Percentiles rank a stretch among this genome's conserved stretches.
Evolutionary conservation across 1,139 yeast species (phyloP).

Genomic region (Wickerhamomyces sp.): DNA sequence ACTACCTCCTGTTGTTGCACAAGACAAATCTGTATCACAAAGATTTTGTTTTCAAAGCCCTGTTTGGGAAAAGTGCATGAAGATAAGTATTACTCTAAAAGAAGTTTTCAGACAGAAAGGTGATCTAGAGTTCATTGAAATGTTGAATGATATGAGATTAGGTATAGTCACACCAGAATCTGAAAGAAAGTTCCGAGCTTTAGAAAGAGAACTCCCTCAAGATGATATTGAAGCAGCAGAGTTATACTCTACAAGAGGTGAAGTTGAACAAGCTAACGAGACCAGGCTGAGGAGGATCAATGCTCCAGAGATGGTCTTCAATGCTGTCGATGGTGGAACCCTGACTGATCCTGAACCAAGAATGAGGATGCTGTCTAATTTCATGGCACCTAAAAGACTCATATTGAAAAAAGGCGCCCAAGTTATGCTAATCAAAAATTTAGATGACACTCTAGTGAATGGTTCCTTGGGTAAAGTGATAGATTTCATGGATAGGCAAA

Average conservation of each 20-base stretch:
- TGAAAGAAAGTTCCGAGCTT: slow-evolving; percentile 45
- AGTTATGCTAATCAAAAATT: slow-evolving; percentile 92
- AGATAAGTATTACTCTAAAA: slow-evolving; percentile 61
- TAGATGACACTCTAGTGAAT: slow-evolving; percentile 83
- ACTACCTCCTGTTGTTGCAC: slow-evolving; percentile 72
- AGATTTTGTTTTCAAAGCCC: slow-evolving; percentile 74
- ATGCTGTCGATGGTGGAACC: slow-evolving; percentile 61
- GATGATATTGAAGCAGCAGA: slow-evolving; percentile 86
- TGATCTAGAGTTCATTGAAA: slow-evolving; percentile 67
- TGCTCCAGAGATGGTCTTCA: slow-evolving; percentile 43
- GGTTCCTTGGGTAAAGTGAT: slow-evolving; percentile 88
- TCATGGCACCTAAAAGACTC: slow-evolving; percentile 65
- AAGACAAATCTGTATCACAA: slow-evolving; percentile 23
- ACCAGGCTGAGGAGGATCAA: slow-evolving; percentile 44
- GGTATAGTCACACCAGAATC: slow-evolving; percentile 62
- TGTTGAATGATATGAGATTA: slow-evolving; percentile 83
- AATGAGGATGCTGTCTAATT: slow-evolving; percentile 47
- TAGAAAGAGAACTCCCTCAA: slow-evolving; percentile 55
- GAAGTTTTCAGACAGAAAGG: slow-evolving; percentile 93
- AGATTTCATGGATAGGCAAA: slow-evolving; percentile 63
- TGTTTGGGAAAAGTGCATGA: slow-evolving; percentile 66
- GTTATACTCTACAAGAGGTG: slow-evolving; percentile 74
- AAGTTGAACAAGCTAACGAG: slow-evolving; percentile 78
- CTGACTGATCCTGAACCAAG: slow-evolving; percentile 42
- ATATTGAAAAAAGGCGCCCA: slow-evolving; percentile 79